phyloP scores from a whole-genome alignment of 2,329 filamentous ascomycete species.

The Botrytis hyacinthi region DNA sequence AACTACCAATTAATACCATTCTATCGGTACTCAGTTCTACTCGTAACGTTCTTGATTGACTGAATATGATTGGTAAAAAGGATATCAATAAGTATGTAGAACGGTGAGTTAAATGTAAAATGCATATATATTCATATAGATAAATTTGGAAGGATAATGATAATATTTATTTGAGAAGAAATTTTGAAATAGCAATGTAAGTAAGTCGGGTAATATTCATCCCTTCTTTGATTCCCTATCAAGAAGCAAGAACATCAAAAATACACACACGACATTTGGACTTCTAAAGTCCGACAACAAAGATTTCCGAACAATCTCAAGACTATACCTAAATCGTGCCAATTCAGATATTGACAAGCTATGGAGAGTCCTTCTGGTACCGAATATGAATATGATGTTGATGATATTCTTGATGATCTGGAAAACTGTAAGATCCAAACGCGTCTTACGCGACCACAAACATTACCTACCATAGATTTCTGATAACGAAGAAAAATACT shows the following conservation, averaged over 20 bases:
- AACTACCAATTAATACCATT: not conserved
- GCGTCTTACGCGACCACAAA: constrained; percentile 19
- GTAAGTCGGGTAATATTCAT: not conserved
- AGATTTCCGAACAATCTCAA: not conserved
- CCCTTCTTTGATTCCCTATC: not conserved
- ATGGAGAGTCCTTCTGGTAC: constrained; percentile 2
- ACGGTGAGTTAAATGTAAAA: not conserved
- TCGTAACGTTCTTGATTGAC: not conserved
- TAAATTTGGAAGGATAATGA: not conserved
- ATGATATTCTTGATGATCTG: constrained; percentile 32
- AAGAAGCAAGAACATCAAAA: not conserved
- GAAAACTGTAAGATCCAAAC: constrained; percentile 32
- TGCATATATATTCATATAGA: not conserved
- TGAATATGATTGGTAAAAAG: not conserved
- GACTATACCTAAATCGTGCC: not conserved
- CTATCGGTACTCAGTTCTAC: not conserved
- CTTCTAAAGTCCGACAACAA: not conserved
- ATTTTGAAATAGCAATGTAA: not conserved
- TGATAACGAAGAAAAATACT: constrained; percentile 9
- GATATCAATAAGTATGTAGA: not conserved
- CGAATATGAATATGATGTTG: constrained; percentile 24
- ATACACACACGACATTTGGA: not conserved
- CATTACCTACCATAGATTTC: not conserved
- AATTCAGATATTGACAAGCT: not conserved
- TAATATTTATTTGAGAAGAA: not conserved